Evolutionary conservation across 164 flowering plant genomes (phyloP), one percentile per base, ranked within the genome.

Genomic region (Brasenia schreberi): DNA sequence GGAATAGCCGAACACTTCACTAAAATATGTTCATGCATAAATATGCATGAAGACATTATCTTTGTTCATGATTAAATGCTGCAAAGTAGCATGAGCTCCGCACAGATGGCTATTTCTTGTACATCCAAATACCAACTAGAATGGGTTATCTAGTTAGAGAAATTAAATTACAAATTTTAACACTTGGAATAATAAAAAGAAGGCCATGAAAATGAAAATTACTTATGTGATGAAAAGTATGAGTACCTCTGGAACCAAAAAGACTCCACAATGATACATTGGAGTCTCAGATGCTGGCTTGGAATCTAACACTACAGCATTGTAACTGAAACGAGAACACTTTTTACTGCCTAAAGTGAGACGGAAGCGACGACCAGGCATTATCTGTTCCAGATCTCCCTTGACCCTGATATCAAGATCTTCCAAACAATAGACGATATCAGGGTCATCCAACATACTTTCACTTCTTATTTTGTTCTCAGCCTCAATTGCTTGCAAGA

Each of bases 291-390:
- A 73, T 12, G 71, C 68, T 60, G 81, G 66, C 44, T 43, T 77
- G 42, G 97, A 84, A 81, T 93, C 98, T 77, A 90, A 87, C 72
- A 93, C 80, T 18, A 90, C 80, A 59, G 91, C 94, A 75, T 75
- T 87, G 71, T 89, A 90, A 64, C 81, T 76, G 75, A 80, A 91
- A 42, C 53, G 66, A 27, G 95, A 83, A 42, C 39, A 68, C 65
- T 79, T 79, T 17, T 75, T 52, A 44, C 76, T 88, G 68, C 90
- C 96, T 76, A 93, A 71, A 39, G 71, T 80, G 66, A 90, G 78
- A 71, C 77, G 81, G 18, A 85, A 56, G 59, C 95, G 84, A 63
- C 85, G 85, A 67, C 96, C 97, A 42, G 74, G 83, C 59, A 52
- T 70, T 64, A 87, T 81, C 64, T 81, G 79, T 64, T 66, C 64